Conservation (phyloP, 2,329 filamentous ascomycete species). For the Xylariaceae sp. region DNA sequence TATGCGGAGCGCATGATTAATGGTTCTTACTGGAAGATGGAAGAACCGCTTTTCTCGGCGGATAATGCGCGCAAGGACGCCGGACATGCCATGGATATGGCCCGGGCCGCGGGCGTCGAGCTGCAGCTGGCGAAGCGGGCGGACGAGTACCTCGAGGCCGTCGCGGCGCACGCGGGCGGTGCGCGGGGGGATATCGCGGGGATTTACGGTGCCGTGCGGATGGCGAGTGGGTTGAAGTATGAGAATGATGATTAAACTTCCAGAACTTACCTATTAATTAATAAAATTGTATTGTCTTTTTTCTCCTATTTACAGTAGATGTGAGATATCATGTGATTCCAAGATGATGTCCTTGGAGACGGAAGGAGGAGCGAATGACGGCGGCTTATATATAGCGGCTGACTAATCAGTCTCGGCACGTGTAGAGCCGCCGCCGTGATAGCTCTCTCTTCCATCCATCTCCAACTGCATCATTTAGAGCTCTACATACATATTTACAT, state of each 20-base stretch:
- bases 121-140: constrained; percentile 62
- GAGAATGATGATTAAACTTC: constrained; percentile 49
- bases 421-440: background rate
- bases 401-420: background rate
- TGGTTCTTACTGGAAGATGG: constrained; percentile 71
- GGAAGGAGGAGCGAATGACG: background rate
- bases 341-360: background rate
- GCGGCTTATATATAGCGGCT: background rate
- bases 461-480: background rate
- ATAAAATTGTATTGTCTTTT: background rate
- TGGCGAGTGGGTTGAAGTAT: constrained; percentile 69
- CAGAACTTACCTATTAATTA: background rate
- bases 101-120: constrained; percentile 54
- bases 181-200: constrained; percentile 71
- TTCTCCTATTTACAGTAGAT: too few relatives aligned
- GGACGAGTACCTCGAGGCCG: constrained; percentile 61
- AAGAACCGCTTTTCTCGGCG: constrained; percentile 76
- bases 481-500: background rate
- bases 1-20: constrained; percentile 70
- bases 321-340: background rate
- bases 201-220: constrained; percentile 74
- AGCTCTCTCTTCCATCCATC: background rate
- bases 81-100: constrained; percentile 65
- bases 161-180: constrained; percentile 62
- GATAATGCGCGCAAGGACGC: constrained; percentile 80